Evolutionary conservation across 768 basidiomycete species (phyloP).

Genomic region (Candolleomyces aberdarensis): DNA sequence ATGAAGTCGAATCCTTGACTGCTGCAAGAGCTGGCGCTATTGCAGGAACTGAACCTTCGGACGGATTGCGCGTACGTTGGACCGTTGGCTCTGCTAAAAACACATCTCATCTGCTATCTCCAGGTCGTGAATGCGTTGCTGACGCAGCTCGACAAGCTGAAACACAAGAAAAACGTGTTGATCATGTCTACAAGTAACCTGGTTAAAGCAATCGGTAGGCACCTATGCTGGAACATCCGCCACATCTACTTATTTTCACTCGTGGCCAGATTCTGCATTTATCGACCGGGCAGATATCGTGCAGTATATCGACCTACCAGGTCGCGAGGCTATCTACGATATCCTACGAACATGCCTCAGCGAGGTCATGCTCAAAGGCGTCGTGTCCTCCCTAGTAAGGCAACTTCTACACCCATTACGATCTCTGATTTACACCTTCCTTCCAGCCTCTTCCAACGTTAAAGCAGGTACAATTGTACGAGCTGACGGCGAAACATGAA

Average conservation of each 20-base stretch:
- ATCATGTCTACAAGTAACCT: constrained; percentile 98
- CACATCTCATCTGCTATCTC: too few relatives aligned
- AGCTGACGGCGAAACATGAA: constrained; percentile 35
- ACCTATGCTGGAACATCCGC: neutral
- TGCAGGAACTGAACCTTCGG: constrained; percentile 93
- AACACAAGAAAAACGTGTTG: constrained; percentile 88
- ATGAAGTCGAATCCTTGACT: constrained; percentile 95
- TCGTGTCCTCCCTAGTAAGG: constrained; percentile 65
- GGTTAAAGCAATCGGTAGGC: constrained; percentile 83
- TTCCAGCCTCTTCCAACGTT: constrained; percentile 59
- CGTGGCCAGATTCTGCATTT: constrained; percentile 80
- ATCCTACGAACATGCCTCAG: constrained; percentile 80
- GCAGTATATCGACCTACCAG: constrained; percentile 90
- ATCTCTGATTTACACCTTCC: constrained; percentile 3
- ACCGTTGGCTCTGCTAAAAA: neutral
- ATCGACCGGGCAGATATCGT: constrained; percentile 96
- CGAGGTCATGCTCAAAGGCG: constrained; percentile 74
- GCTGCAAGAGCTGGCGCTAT: constrained; percentile 93
- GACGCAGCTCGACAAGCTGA: constrained; percentile 95
- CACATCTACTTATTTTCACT: neutral
- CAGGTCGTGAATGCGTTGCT: constrained; percentile 97
- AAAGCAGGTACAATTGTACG: constrained; percentile 58
- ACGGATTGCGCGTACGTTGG: constrained; percentile 53
- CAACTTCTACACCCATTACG: neutral
- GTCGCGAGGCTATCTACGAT: constrained; percentile 89